Conservation (phyloP, 2,329 filamentous ascomycete species). For the Aspergillus oerlinghausenensis region DNA sequence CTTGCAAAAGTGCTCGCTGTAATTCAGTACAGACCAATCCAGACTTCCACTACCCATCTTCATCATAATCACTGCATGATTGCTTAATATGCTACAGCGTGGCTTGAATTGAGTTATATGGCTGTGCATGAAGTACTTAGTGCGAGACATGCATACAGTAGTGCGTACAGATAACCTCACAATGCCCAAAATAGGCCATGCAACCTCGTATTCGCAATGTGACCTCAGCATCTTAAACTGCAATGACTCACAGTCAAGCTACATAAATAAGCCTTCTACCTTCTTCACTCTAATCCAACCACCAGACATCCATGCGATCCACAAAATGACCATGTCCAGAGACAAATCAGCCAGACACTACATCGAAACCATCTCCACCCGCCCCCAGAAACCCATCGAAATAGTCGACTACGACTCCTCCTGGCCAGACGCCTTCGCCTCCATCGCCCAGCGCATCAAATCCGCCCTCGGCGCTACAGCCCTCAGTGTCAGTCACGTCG, state of each 20-base stretch:
- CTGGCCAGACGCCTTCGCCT: constrained; percentile 18
- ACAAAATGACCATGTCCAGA: neutral
- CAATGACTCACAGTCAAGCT: neutral
- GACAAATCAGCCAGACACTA: neutral
- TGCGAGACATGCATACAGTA: too few species aligned
- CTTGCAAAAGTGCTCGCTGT: too few species aligned
- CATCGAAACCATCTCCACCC: constrained; percentile 1
- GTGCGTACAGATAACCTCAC: too few species aligned
- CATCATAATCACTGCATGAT: too few species aligned
- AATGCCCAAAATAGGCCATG: too few species aligned
- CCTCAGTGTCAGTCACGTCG: constrained; percentile 43
- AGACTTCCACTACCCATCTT: too few species aligned
- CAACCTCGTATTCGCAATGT: neutral
- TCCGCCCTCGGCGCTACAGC: constrained; percentile 16
- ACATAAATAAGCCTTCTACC: neutral
- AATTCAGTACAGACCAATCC: too few species aligned
- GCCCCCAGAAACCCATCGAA: constrained; percentile 11
- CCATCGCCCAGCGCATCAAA: constrained; percentile 15
- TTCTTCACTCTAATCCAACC: too few species aligned
- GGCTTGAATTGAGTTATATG: too few species aligned
- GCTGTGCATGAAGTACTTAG: too few species aligned
- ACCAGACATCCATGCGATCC: too few species aligned
- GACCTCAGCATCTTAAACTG: neutral
- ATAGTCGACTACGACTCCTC: constrained; percentile 21
- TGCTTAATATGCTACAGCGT: too few species aligned